Conservation (phyloP, 23 red algal species). For the Gracilaria gracilis region DNA sequence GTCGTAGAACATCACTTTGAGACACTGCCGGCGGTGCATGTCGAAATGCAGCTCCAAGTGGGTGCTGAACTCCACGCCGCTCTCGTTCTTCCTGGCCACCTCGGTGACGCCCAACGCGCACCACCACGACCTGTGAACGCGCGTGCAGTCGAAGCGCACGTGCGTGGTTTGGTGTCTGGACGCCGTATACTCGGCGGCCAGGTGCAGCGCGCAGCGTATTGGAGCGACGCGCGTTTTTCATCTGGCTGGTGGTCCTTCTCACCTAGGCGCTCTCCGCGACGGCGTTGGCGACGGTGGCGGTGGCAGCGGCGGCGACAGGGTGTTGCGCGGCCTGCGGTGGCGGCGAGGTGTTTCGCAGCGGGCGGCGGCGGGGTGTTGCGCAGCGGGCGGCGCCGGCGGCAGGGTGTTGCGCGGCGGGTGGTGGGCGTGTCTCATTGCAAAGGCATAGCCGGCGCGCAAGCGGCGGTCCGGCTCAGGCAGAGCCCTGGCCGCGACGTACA, state of each 20-base stretch:
- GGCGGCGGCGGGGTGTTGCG: no score
- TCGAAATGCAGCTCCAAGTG: conserved; percentile 20
- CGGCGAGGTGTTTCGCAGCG: no score
- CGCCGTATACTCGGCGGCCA: neutral
- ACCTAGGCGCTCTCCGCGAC: neutral
- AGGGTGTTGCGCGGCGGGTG: no score
- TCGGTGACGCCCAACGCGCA: conserved; percentile 35
- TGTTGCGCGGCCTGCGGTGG: no score
- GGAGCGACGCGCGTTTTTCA: neutral
- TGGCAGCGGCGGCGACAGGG: no score
- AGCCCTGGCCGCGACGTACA: conserved; percentile 34
- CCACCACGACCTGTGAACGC: conserved; percentile 20
- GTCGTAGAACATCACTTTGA: conserved; percentile 47
- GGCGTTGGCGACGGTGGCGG: no score
- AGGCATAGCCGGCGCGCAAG: conserved; percentile 42
- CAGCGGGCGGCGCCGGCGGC: no score
- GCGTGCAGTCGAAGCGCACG: neutral
- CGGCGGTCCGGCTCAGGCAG: conserved; percentile 57
- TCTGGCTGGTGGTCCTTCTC: neutral
- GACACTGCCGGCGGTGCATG: neutral
- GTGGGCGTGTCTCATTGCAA: neutral
- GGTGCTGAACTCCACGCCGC: conserved; percentile 32
- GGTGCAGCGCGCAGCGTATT: neutral
- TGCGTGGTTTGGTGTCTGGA: neutral
- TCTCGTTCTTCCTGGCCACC: conserved; percentile 31